phyloP scores from a whole-genome alignment of 176 grass and related monocot species.

The Otatea glauca region DNA sequence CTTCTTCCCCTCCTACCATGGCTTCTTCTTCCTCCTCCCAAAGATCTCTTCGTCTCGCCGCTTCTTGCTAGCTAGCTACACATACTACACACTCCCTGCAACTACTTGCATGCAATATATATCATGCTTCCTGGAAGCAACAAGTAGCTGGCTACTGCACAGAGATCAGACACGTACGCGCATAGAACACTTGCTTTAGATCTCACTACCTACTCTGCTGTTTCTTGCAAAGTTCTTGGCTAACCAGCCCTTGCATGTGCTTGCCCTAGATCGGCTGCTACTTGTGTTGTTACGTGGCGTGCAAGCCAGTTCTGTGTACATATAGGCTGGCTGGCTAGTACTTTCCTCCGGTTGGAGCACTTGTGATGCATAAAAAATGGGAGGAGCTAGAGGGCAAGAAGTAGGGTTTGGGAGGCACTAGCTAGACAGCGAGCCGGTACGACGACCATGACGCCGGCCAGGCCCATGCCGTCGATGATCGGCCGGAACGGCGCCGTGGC shows the following conservation, averaged over 20 bases:
- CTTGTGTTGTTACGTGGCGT: conserved; percentile 47
- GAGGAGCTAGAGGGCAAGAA: conserved; percentile 20
- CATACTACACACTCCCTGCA: not conserved
- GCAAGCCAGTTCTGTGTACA: conserved; percentile 23
- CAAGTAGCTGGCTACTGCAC: not conserved
- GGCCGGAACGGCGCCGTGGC: conserved; percentile 51
- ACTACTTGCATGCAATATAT: conserved; percentile 54
- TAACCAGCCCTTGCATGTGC: conserved; percentile 7
- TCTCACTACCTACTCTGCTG: conserved; percentile 17
- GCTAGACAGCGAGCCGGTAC: not conserved
- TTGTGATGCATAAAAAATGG: conserved; percentile 25
- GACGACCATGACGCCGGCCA: conserved; percentile 68
- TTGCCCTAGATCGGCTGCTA: conserved; percentile 60
- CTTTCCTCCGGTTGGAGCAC: not conserved
- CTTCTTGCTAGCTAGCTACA: conserved; percentile 2
- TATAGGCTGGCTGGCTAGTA: not conserved
- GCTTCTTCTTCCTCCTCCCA: conserved; percentile 28
- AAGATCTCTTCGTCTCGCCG: conserved; percentile 10
- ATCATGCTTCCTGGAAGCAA: conserved; percentile 29
- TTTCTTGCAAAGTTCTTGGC: conserved; percentile 10
- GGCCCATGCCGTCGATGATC: conserved; percentile 78
- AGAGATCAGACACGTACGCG: conserved; percentile 37
- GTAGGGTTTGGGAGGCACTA: conserved; percentile 60
- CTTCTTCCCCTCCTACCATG: conserved; percentile 43
- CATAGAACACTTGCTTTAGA: conserved; percentile 27